Evolutionary conservation across 768 basidiomycete species (phyloP), one percentile per base, ranked within the genome.

Genomic region (Chalciporus pseudorubinellus): DNA sequence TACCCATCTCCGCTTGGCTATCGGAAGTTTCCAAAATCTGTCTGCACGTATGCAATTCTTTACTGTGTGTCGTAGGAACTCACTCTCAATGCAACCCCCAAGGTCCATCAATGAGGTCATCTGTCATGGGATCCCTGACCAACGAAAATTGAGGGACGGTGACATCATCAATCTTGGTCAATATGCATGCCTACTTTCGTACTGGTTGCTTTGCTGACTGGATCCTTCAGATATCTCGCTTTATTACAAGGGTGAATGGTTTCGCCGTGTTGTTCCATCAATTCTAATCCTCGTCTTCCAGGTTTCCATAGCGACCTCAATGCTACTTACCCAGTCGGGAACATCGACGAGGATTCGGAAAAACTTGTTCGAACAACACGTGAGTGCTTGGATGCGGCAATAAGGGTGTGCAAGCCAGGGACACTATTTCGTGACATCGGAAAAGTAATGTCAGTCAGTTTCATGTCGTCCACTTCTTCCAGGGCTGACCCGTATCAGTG

Each of bases 1-100:
- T 99, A 99, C 71, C 97, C 97, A 1, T 94, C 91, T 22, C 91
- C 97, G 39, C 75, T 98, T 53, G 92, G 92, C 64, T 99, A 99
- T 71, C 81, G 85, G 46, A 77, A 80, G 31, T 98, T 86, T 65
- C 95, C 97, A 12, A 98, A 98, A 76, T 98, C 94, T 26, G 82
- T 95, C 33, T 99, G 97, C 88, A 94, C 89, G 85, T 92, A 74
- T 59, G 92, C 40, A 22, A 79, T 31, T 40, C 41, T 36, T 46
- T 39, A 9, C n/a, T n/a, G 22, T 42, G 39, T 45, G 24, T 44
- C 9, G 46, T 28, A 44, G 50, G 44, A 31, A 18, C 29, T 46
- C 29, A 28, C 36, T 38, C 44, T 12, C 16, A 48, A 57, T 47
- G 31, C 34, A 16, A 40, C 59, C 26, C n/a, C 26, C 46, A 90